Evolutionary conservation across 176 grass and related monocot species (phyloP).

Genomic region (Carex parvula): DNA sequence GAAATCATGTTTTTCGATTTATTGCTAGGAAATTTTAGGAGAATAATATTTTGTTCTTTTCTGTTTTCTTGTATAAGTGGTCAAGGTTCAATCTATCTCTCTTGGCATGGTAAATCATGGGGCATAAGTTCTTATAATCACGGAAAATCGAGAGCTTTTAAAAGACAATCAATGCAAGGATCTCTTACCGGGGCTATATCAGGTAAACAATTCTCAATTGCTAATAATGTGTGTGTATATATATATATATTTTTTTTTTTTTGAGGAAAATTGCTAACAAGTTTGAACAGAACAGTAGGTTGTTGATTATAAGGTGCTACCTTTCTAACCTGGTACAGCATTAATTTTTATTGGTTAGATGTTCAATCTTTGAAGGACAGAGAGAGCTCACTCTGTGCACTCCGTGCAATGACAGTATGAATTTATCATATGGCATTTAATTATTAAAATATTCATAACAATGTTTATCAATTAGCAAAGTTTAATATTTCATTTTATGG

Average conservation of each 20-base stretch:
- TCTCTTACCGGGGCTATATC: not conserved
- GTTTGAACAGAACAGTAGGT: not conserved
- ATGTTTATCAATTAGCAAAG: not conserved
- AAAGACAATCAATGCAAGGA: slow-evolving; percentile 3
- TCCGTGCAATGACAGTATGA: slow-evolving; percentile 1
- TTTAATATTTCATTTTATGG: not conserved
- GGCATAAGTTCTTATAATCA: not conserved
- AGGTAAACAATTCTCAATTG: not conserved
- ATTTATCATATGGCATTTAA: not conserved
- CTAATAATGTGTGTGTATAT: too few species aligned
- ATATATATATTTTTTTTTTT: too few species aligned
- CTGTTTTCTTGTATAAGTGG: slow-evolving; percentile 5
- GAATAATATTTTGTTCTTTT: not conserved
- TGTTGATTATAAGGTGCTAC: too few species aligned
- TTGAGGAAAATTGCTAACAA: not conserved
- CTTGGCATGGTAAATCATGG: not conserved
- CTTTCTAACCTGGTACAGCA: not conserved
- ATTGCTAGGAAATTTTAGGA: not conserved
- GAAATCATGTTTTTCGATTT: not conserved
- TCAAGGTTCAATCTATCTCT: not conserved
- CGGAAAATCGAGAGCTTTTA: not conserved
- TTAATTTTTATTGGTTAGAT: not conserved
- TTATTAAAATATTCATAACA: not conserved
- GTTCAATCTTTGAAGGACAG: not conserved
- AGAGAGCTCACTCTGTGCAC: not conserved